Conservation (phyloP, 1,284 basidiomycete genomes). For the Cutaneotrichosporon spelunceum region DNA sequence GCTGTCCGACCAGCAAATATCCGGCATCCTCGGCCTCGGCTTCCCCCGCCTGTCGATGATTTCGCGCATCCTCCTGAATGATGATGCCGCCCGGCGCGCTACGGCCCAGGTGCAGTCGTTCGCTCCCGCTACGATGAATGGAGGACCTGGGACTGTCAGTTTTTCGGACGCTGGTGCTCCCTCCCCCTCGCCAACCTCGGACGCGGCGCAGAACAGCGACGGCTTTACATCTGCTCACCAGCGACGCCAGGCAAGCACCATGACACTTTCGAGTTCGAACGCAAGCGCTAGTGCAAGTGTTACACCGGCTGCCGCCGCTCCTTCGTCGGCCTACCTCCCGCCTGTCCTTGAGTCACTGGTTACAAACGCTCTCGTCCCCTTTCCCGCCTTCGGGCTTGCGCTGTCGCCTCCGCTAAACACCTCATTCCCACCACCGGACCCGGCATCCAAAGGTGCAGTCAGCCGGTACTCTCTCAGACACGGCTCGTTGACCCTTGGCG, state of each 20-base stretch:
- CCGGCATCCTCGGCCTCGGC: slow-evolving; percentile 51
- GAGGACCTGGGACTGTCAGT: neutral
- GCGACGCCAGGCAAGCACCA: neutral
- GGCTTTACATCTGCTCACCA: neutral
- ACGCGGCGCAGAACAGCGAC: neutral
- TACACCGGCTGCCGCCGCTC: slow-evolving; percentile 4
- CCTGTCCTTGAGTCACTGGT: slow-evolving; percentile 42
- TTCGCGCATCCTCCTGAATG: slow-evolving; percentile 19
- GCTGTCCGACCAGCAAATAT: slow-evolving; percentile 43
- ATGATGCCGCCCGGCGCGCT: neutral
- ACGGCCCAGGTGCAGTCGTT: neutral
- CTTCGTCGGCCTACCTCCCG: slow-evolving; percentile 31
- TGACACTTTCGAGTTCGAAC: neutral
- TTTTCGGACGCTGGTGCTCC: slow-evolving; percentile 3
- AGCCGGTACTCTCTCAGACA: slow-evolving; percentile 24
- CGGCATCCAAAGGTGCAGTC: neutral
- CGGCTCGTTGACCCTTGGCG: slow-evolving; percentile 42
- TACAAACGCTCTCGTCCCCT: slow-evolving; percentile 28
- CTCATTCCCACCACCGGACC: neutral
- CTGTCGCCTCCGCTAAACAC: slow-evolving; percentile 29
- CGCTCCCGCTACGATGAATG: neutral
- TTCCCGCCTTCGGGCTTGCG: slow-evolving; percentile 42
- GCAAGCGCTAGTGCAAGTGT: neutral
- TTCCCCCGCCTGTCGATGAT: slow-evolving; percentile 46
- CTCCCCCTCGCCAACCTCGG: slow-evolving; percentile 13